Evolutionary conservation across 208 protist genomes (phyloP).

Genomic region (Leishmania arabica): DNA sequence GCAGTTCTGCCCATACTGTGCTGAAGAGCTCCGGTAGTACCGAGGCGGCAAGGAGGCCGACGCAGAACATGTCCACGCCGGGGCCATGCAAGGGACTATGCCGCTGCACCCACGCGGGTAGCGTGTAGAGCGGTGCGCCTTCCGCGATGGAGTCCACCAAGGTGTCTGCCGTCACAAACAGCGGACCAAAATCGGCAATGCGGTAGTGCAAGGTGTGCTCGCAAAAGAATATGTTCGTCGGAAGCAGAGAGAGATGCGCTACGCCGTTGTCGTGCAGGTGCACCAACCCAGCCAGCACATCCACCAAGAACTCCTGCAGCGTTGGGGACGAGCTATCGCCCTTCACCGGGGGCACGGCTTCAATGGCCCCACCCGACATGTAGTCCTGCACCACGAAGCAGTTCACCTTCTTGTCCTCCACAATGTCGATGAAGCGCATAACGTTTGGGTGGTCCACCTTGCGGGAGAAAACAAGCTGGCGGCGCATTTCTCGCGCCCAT

Average conservation of each 20-base stretch:
- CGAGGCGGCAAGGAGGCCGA: slow-evolving; percentile 76
- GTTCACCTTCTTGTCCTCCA: slow-evolving; percentile 58
- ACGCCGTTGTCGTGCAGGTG: slow-evolving; percentile 75
- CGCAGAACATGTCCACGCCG: slow-evolving; percentile 68
- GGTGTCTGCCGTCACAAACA: slow-evolving; percentile 66
- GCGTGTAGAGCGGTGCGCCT: slow-evolving; percentile 41
- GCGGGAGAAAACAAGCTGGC: slow-evolving; percentile 48
- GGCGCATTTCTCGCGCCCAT: slow-evolving; percentile 27
- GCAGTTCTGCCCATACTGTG: slow-evolving; percentile 44
- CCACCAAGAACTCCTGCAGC: slow-evolving; percentile 52
- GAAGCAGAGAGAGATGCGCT: slow-evolving; percentile 55
- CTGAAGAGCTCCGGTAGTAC: slow-evolving; percentile 48
- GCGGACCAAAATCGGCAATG: slow-evolving; percentile 73
- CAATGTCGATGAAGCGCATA: slow-evolving; percentile 67
- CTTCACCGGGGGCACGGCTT: slow-evolving; percentile 23
- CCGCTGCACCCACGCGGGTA: slow-evolving; percentile 53
- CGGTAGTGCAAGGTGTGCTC: slow-evolving; percentile 41
- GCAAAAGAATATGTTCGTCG: slow-evolving; percentile 79
- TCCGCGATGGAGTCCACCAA: slow-evolving; percentile 31
- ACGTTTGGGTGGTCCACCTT: slow-evolving; percentile 73
- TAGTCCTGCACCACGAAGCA: slow-evolving; percentile 76
- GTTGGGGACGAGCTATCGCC: slow-evolving; percentile 22
- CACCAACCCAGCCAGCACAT: slow-evolving; percentile 65
- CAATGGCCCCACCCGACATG: slow-evolving; percentile 37
- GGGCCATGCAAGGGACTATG: slow-evolving; percentile 28